A percentile compares a stretch with the other conserved stretches of the same genome.
phyloP scores from a whole-genome alignment of 2,329 filamentous ascomycete species.

The Tolypocladium tropicale region DNA sequence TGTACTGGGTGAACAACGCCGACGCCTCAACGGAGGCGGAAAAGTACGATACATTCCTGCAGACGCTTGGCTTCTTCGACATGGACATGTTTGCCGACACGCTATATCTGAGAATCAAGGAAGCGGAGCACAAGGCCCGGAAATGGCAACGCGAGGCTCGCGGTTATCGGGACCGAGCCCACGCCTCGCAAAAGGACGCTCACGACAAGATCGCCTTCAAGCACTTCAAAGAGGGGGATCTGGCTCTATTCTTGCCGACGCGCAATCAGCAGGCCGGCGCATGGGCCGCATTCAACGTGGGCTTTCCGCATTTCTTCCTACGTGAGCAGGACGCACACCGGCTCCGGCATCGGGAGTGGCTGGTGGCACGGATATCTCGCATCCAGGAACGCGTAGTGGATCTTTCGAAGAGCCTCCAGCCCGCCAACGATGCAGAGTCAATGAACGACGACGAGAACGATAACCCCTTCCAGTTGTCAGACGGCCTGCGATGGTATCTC shows the following conservation, averaged over 20 bases:
- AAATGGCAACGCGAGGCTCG: constrained; percentile 89
- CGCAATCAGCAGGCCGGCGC: constrained; percentile 88
- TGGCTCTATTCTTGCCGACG: constrained; percentile 89
- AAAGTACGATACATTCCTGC: constrained; percentile 66
- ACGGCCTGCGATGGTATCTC: constrained; percentile 91
- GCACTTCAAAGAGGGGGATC: constrained; percentile 91
- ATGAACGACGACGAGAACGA: constrained; percentile 66
- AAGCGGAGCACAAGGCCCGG: constrained; percentile 84
- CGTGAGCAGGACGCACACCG: constrained; percentile 86
- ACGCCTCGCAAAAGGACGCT: constrained; percentile 69
- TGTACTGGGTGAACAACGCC: constrained; percentile 72
- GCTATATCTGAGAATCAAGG: constrained; percentile 80
- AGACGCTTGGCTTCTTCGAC: constrained; percentile 67
- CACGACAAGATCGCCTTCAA: constrained; percentile 95
- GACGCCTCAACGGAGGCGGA: constrained; percentile 56
- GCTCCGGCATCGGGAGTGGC: constrained; percentile 78
- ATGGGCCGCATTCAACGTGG: constrained; percentile 98
- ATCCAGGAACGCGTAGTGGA: constrained; percentile 92
- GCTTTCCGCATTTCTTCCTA: constrained; percentile 93
- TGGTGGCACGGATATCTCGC: constrained; percentile 86
- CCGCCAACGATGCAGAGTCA: constrained; percentile 37
- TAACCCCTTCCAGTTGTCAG: constrained; percentile 93
- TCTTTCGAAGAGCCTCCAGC: constrained; percentile 65
- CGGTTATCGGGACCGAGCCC: constrained; percentile 77
- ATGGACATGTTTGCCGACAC: constrained; percentile 76